Evolutionary conservation across 2,329 filamentous ascomycete species (phyloP), one percentile per base, ranked within the genome.

Genomic region (Peltaster fructicola): DNA sequence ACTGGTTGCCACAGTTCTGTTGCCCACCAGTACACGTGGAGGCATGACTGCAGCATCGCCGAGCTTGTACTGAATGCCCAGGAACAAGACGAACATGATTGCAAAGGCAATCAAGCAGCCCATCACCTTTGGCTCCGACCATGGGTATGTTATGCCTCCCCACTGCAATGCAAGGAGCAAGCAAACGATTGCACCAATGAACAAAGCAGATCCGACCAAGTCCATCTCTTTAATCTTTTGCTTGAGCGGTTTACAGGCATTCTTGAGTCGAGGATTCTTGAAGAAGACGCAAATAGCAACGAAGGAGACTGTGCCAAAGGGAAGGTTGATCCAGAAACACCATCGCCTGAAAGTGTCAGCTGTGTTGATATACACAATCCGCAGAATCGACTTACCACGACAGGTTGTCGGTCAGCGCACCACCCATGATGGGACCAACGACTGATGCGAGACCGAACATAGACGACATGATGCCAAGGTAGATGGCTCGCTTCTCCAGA

Each of bases 221-320:
- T 65, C 61, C 27, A 64, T 45, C 14, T 61, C 51, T 1, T 48
- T 34, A 8, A 57, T 31, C 36, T 51, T 56, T 31, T 47, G 53
- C 18, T 29, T 38, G 20, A 39, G 33, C 7, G 40, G 33, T 1
- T 43, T 42, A 9, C 30, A 20, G 1, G 32, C 32, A 6, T 30
- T 30, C 23, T 36, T 29, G 28, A 43, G 34, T 6, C 27, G 15
- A 8, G 33, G 32, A 11, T 32, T 26, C 8, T 43, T 36, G 33
- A 61, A 46, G 32, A 52, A 44, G 31, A 59, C 33, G n/a, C 56
- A 31, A 20, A 60, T 50, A 8, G 45, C 38, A 2, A 44, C 32
- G 11, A 41, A 44, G 5, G 52, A 40, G 2, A 54, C 11, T 8
- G 45, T 57, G 15, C 57, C 56, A 20, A 61, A 48, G 1, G 56